A percentile compares a stretch with the other conserved stretches of the same genome.
These are phyloP conservation scores for Dothiorella sarmentorum DNA, from an alignment of 2,329 filamentous ascomycete species.

Conservation along the genomic window DNA sequence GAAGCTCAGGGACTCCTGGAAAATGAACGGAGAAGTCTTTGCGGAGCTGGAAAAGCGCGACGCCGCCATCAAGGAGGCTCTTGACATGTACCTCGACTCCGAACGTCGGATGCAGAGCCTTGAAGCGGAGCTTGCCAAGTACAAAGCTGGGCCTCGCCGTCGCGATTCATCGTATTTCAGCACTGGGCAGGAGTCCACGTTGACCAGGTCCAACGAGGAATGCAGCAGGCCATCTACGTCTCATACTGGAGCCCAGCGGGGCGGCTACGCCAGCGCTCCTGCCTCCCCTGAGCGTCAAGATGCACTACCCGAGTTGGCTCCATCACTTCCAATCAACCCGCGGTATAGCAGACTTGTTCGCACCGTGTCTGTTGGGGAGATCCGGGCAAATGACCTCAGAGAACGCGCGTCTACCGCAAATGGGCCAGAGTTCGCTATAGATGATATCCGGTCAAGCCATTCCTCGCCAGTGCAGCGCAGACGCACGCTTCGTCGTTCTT, in stretches of 20 bases:
- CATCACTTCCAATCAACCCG: not conserved
- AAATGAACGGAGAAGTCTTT: constrained; percentile 13
- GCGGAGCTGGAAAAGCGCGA: constrained; percentile 17
- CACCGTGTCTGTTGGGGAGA: constrained; percentile 13
- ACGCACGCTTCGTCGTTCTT: constrained; percentile 1
- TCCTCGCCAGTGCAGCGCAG: not conserved
- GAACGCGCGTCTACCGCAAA: not conserved
- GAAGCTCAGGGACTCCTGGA: constrained; percentile 10
- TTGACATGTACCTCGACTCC: constrained; percentile 12
- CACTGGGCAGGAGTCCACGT: not conserved
- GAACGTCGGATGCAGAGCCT: not conserved
- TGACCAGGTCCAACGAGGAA: not conserved
- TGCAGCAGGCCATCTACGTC: not conserved
- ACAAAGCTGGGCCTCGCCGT: not conserved
- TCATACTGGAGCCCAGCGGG: not conserved
- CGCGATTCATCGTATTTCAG: constrained; percentile 13
- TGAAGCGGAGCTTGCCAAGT: constrained; percentile 3
- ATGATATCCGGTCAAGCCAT: not conserved
- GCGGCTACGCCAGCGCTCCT: not conserved
- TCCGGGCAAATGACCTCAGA: not conserved
- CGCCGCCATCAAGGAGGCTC: constrained; percentile 13
- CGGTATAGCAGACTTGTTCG: constrained; percentile 12
- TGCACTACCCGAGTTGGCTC: not conserved
- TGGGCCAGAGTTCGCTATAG: not conserved
- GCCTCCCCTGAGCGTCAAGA: not conserved